Percentiles rank a stretch among this genome's conserved stretches.
Evolutionary conservation across 345 rosid species (phyloP).

Genomic region (Camelina hispida): DNA sequence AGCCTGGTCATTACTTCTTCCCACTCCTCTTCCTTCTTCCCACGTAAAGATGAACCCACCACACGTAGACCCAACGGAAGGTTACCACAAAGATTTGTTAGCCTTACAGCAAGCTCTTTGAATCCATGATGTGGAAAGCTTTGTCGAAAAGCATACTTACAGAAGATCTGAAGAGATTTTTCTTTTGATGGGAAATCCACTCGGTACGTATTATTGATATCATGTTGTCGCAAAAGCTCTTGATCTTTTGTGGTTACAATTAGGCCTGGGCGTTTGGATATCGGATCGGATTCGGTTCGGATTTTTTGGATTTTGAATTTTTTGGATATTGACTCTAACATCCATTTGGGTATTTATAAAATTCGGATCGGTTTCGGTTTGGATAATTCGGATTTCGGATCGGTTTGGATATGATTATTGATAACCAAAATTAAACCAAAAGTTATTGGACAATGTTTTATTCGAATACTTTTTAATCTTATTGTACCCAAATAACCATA

Average conservation of each 20-base stretch:
- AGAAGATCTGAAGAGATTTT: not conserved
- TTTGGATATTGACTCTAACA: too few species aligned
- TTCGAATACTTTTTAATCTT: too few species aligned
- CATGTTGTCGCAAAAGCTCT: not conserved
- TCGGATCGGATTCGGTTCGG: too few species aligned
- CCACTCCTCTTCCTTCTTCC: not conserved
- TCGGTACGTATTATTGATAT: not conserved
- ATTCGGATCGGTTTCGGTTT: too few species aligned
- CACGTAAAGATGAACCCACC: constrained; percentile 8
- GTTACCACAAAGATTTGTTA: not conserved
- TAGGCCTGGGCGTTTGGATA: too few species aligned
- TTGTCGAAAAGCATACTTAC: constrained; percentile 2
- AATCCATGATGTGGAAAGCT: not conserved
- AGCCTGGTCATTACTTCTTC: not conserved
- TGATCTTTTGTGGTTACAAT: not conserved
- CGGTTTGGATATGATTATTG: too few species aligned
- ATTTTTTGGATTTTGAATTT: too few species aligned
- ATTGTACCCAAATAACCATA: too few species aligned
- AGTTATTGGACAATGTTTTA: too few species aligned
- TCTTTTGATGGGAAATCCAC: not conserved
- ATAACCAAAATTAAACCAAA: too few species aligned
- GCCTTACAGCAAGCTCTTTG: accelerated
- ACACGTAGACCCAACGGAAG: constrained; percentile 11
- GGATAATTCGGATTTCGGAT: too few species aligned
- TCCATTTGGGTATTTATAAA: too few species aligned